Percentiles rank a stretch among this genome's conserved stretches.
Evolutionary conservation across 306 rosid genomes (phyloP).

Genomic region (Vachellia pachyceras): DNA sequence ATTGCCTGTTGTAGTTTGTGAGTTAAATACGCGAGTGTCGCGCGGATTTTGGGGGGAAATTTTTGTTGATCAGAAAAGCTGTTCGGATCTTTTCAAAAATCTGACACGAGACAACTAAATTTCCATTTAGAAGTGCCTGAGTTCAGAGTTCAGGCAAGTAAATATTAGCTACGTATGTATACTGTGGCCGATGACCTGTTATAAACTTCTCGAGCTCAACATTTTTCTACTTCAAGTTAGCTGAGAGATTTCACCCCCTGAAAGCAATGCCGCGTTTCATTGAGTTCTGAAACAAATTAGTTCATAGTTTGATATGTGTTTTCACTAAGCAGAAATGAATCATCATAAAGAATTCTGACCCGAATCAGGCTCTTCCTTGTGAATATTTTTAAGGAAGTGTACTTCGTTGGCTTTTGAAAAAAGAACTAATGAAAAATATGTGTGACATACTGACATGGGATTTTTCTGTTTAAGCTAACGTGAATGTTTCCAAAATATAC

Average conservation of each 20-base stretch:
- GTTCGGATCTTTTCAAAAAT: background rate
- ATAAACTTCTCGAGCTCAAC: background rate
- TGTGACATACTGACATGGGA: background rate
- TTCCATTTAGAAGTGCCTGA: background rate
- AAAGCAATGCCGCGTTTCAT: background rate
- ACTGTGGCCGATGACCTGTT: background rate
- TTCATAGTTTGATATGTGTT: background rate
- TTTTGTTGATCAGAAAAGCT: background rate
- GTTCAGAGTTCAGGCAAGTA: slow-evolving; percentile 3
- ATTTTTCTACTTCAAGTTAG: background rate
- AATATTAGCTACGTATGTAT: background rate
- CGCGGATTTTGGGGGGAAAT: background rate
- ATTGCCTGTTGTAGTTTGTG: background rate
- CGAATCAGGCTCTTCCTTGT: background rate
- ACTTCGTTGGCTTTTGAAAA: background rate
- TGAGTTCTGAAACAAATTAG: background rate
- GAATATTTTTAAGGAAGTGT: slow-evolving; percentile 4
- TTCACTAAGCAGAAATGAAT: slow-evolving; percentile 4
- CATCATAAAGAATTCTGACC: background rate
- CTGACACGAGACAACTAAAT: background rate
- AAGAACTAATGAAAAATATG: background rate
- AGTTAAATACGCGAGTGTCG: background rate
- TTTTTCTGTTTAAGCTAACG: background rate
- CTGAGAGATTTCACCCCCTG: background rate
- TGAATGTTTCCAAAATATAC: background rate